Base-by-base conservation (phyloP, 345 rosid species). In the Rhodamnia argentea region DNA sequence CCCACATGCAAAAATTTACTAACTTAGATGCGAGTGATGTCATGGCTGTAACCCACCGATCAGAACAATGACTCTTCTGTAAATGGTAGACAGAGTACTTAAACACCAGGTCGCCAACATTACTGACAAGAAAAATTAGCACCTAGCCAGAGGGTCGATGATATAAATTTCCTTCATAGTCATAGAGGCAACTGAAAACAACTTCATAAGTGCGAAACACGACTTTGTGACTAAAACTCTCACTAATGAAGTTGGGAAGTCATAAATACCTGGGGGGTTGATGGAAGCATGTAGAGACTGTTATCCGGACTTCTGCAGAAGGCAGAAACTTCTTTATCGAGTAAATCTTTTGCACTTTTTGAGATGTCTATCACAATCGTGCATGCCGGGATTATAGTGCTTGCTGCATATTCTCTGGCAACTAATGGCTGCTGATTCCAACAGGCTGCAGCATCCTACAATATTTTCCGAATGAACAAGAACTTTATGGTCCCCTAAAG, bases 341-440 rank as follows among this genome's bases (percentile, higher is more conserved):
- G 92, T 86, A 92, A 89, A 92, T 95, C 98, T 91, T 93, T 95
- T 86, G 98, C 95, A 90, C 86, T 84, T 82, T 93, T 95, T 76
- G 98, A 95, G 87, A 96, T 91, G 88, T 93, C 91, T 44, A 89
- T 92, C 90, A 95, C 97, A 86, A 92, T 88, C 82, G 90, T 89
- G 88, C 98, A 94, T 74, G 95, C 98, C 51, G 98, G 99, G 87
- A 95, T 95, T 81, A 96, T 92, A 81, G 98, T 93, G 91, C 92
- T 93, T 89, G 95, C 89, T 82, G 98, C 98, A 90, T 90, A 95
- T 90, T 95, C 98, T 92, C 96, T 90, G 37, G 98, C 97, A 86
- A 92, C 94, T 87, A 94, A 74, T 83, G 98, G 98, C 88, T 96
- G 99, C 88, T 93, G 98, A 92, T 93, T 91, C 98, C 99, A 95